These are phyloP conservation scores for Eucalyptus regnans DNA, from an alignment of 345 rosid species.

Conservation along the genomic window DNA sequence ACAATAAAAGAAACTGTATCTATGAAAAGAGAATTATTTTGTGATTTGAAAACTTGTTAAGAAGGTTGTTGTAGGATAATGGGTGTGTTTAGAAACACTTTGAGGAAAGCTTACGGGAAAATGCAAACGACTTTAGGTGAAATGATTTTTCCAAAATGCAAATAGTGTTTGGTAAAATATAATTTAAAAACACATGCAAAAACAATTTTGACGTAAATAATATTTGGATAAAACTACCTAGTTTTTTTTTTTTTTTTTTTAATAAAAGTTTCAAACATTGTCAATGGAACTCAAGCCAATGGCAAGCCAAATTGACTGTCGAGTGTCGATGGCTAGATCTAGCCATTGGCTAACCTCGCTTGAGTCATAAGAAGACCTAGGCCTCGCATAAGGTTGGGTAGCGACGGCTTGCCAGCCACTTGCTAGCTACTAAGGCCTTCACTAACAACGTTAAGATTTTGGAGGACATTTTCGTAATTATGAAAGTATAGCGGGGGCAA, in stretches of 20 bases:
- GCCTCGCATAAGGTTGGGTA: not conserved
- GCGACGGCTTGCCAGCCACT: rapidly evolving
- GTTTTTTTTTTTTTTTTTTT: no score
- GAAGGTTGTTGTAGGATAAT: not conserved
- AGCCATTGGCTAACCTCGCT: not conserved
- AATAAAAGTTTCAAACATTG: no score
- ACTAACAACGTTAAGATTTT: no score
- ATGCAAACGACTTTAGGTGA: rapidly evolving
- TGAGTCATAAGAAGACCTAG: not conserved
- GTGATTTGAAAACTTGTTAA: not conserved
- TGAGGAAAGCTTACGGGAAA: rapidly evolving
- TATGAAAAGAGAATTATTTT: not conserved
- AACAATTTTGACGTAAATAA: no score
- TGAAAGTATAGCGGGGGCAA: no score
- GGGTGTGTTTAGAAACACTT: no score
- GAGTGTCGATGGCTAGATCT: not conserved
- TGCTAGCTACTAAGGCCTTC: no score
- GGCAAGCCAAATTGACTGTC: rapidly evolving
- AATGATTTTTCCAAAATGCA: no score
- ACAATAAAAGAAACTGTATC: no score
- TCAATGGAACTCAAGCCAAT: not conserved
- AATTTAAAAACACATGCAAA: not conserved
- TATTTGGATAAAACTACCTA: no score
- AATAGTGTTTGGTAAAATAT: no score
- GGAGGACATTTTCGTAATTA: no score